Evolutionary conservation across 371 early-diverging fungal genomes (phyloP), one percentile per base, ranked within the genome.

Genomic region (Lichtheimia hyalospora): DNA sequence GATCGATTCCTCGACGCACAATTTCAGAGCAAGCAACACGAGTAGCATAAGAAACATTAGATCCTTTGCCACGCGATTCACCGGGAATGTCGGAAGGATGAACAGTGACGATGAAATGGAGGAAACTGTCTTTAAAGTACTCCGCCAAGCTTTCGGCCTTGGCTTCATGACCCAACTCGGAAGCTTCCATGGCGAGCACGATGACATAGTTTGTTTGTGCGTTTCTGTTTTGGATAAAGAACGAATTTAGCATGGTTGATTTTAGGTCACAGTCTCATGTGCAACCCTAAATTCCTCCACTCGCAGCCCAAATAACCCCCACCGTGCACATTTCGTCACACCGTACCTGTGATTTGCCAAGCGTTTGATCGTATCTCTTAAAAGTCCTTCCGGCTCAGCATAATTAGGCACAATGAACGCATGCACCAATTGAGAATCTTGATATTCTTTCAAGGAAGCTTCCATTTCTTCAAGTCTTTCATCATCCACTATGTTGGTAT

Each of bases 161-260:
- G 50, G 69, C 67, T 53, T 68, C 77, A 61, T 72, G 61, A 10
- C 81, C 88, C n/a, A 40, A 16, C 69, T 92, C 92, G 27, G 83
- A 73, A 23, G 79, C 85, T 67, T 92, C 92, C 92, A 92, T 92
- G 20, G 91, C 92, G 27, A 89, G 71, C 44, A 87, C 71, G 34
- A 89, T 77, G 60, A 80, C 73, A 66, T 83, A 84, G 61, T 73
- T 57, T 8, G 68, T 73, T 14, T 57, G 67, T 21, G 81, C 77
- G 62, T 75, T 66, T 53, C 79, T 79, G 44, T 23, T 52, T 61
- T 39, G 46, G 49, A 28, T 8, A 60, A 57, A 42, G 12, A 34
- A 34, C 34, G 34, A 34, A 34, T 34, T 34, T 34, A 34, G 34
- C 34, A 52, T 41, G 21, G 24, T 34, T 34, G 34, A 5, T 34